Evolutionary conservation across 768 basidiomycete genomes (phyloP).

Genomic region (Hysterangium stoloniferum): DNA sequence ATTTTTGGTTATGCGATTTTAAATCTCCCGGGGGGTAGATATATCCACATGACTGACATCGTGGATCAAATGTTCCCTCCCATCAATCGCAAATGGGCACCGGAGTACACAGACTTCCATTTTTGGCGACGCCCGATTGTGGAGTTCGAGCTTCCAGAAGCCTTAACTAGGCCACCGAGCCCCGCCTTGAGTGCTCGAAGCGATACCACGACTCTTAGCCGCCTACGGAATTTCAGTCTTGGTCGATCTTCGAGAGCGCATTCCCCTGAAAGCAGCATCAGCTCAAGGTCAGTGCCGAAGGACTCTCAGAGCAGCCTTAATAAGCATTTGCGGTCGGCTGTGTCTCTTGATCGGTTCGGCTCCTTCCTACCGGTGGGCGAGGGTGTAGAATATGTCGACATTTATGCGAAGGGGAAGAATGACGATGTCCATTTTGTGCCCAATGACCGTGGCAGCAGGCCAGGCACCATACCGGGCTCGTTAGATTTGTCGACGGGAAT

Average conservation of each 20-base stretch:
- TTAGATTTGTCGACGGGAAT: slow-evolving; percentile 34
- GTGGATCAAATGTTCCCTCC: slow-evolving; percentile 99
- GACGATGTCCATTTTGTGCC: slow-evolving; percentile 24
- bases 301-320: neutral
- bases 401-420: slow-evolving; percentile 7
- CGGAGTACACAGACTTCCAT: slow-evolving; percentile 95
- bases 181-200: slow-evolving; percentile 92
- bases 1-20: neutral
- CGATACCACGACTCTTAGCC: slow-evolving; percentile 68
- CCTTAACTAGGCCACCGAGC: slow-evolving; percentile 62
- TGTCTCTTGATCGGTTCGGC: slow-evolving; percentile 61
- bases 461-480: slow-evolving; percentile 81
- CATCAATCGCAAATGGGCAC: slow-evolving; percentile 78
- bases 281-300: slow-evolving; percentile 22
- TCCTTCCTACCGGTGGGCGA: slow-evolving; percentile 5
- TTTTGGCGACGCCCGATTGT: slow-evolving; percentile 84
- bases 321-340: slow-evolving; percentile 55
- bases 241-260: slow-evolving; percentile 29
- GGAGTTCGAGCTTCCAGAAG: slow-evolving; percentile 71
- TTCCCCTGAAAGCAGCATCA: slow-evolving; percentile 17
- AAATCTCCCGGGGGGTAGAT: slow-evolving; percentile 38
- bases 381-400: neutral
- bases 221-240: slow-evolving; percentile 74
- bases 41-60: slow-evolving; percentile 98
- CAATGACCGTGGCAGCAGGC: slow-evolving; percentile 43